Evolutionary conservation across 2,329 filamentous ascomycete species (phyloP).

Genomic region (Xylaria sp.): DNA sequence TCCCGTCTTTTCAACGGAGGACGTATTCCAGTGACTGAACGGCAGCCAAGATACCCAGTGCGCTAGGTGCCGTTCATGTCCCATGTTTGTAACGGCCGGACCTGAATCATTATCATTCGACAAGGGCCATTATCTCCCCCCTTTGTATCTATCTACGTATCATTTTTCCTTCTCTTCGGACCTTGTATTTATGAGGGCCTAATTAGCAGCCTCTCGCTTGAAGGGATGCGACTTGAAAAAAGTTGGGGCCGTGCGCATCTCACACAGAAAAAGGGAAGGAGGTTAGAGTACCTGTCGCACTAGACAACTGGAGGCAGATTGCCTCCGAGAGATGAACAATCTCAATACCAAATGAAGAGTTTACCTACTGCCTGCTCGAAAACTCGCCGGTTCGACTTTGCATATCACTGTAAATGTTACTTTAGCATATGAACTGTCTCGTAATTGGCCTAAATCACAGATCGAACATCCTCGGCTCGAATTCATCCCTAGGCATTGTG

Average conservation of each 20-base stretch:
- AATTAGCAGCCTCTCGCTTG: constrained; percentile 8
- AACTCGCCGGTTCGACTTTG: background rate
- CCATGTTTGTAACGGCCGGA: constrained; percentile 40
- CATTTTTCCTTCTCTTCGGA: background rate
- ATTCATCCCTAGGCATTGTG: background rate
- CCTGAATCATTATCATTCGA: constrained; percentile 38
- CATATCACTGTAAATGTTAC: constrained; percentile 20
- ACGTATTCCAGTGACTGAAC: constrained; percentile 36
- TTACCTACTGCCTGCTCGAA: background rate
- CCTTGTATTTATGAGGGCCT: constrained; percentile 18
- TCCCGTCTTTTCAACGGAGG: constrained; percentile 16
- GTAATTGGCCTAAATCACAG: constrained; percentile 14
- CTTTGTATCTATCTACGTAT: constrained; percentile 35
- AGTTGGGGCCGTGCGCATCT: background rate
- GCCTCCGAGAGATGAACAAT: constrained; percentile 24
- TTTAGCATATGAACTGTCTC: background rate
- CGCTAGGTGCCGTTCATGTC: constrained; percentile 46
- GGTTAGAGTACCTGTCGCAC: constrained; percentile 19
- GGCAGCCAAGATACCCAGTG: constrained; percentile 50
- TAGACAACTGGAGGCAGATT: constrained; percentile 21
- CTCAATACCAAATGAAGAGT: constrained; percentile 25
- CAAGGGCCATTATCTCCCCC: constrained; percentile 11
- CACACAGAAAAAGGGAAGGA: constrained; percentile 14
- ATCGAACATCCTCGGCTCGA: constrained; percentile 7
- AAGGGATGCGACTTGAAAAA: constrained; percentile 9